A percentile compares a stretch with the other conserved stretches of the same genome.
Conservation (phyloP, 345 rosid species). For the Mangifera indica region DNA sequence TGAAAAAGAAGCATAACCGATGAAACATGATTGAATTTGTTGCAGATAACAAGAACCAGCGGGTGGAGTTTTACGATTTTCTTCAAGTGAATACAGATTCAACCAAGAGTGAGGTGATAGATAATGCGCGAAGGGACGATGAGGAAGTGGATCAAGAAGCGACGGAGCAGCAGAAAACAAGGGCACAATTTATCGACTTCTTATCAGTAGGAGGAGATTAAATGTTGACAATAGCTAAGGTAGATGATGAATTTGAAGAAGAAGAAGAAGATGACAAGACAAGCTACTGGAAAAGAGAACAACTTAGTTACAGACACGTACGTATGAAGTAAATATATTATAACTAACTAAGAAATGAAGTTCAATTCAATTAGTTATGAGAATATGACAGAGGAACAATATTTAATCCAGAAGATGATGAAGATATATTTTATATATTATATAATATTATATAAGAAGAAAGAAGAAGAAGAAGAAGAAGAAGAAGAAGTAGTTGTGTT, state of each 20-base stretch:
- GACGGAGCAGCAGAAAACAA: slow-evolving; percentile 20
- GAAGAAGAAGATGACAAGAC: too few species aligned
- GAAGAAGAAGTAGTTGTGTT: not conserved
- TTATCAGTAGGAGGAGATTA: slow-evolving; percentile 40
- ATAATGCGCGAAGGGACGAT: slow-evolving; percentile 40
- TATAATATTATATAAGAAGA: not conserved
- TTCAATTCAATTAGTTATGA: not conserved
- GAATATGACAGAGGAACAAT: not conserved
- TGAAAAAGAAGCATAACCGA: too few species aligned
- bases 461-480: not conserved
- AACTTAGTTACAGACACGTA: not conserved
- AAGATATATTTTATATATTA: too few species aligned
- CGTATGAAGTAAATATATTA: not conserved
- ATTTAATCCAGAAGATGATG: too few species aligned
- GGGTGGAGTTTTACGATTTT: slow-evolving; percentile 64
- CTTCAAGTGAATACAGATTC: slow-evolving; percentile 65
- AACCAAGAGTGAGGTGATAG: slow-evolving; percentile 53
- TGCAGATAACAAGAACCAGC: slow-evolving; percentile 35
- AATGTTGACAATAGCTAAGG: slow-evolving; percentile 18
- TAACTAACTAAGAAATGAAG: not conserved
- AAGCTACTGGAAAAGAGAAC: too few species aligned
- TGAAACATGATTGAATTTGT: too few species aligned
- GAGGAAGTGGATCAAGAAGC: slow-evolving; percentile 53
- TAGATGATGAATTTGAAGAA: not conserved
- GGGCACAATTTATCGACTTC: slow-evolving; percentile 58